Evolutionary conservation across 2,329 filamentous ascomycete genomes (phyloP), one percentile per base, ranked within the genome.

Genomic region (Coniochaeta sp.): DNA sequence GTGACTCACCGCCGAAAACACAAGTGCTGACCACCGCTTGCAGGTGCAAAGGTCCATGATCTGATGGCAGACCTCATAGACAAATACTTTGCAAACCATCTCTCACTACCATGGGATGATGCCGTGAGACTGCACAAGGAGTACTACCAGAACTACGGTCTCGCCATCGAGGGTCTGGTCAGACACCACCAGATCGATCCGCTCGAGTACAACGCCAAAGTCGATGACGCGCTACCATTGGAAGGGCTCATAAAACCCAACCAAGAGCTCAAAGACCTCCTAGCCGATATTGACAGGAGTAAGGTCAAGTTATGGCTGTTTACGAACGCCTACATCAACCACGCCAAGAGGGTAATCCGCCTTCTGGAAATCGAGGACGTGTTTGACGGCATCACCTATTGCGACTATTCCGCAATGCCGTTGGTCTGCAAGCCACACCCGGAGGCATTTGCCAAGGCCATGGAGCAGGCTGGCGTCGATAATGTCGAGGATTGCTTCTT

Each of bases 101-200:
- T 98, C 4, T 83, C 86, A 24, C 78, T 98, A 2, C 81, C 84
- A 1, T 79, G 81, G 66, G 82, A 91, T 59, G 93, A 98, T 62
- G 95, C 95, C n/a, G 85, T 85, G 62, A 83, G 88, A 68, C 84
- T 99, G 28, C 95, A 98, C 74, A 81, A 86, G 73, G 90, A 93
- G 68, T 99, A 99, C 79, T 99, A 98, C 78, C 89, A 87, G 69
- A 92, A 90, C 73, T 99, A 99, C 72, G 95, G 96, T 33, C 85
- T 99, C n/a, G 95, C 95, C 33, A 96, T 99, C 64, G 92, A 98
- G 76, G 95, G 95, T 1, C 83, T 99, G 1, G 91, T 96, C 40
- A 87, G 91, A 11, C 90, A 97, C 75, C 95, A 99, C 77, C 87
- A 96, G 74, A 96, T 99, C 68, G 91, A 98, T 69, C 90, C 95